A percentile compares a stretch with the other conserved stretches of the same genome.
These are phyloP conservation scores for Microbotryum scabiosae DNA, from an alignment of 1,284 basidiomycete species.

Conservation along the genomic window DNA sequence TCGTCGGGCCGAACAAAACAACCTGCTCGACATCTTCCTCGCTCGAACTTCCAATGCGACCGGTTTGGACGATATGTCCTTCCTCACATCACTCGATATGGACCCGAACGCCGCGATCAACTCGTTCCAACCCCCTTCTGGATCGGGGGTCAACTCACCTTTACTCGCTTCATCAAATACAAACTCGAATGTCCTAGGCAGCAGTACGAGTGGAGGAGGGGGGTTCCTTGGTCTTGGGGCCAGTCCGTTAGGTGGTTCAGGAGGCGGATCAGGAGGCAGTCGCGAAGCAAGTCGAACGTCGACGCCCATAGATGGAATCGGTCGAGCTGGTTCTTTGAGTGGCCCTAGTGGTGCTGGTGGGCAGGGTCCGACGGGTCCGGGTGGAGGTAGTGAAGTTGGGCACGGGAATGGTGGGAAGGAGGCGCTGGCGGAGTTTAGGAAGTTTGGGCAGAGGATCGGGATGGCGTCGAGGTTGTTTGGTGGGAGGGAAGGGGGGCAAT, in stretches of 20 bases:
- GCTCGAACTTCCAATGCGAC: slow-evolving; percentile 79
- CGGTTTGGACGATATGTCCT: slow-evolving; percentile 76
- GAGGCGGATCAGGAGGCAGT: no score
- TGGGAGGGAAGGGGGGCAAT: not conserved
- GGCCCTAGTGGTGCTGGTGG: not conserved
- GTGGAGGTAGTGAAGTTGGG: not conserved
- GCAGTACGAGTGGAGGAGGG: slow-evolving; percentile 3
- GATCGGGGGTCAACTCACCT: slow-evolving; percentile 24
- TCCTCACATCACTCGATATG: slow-evolving; percentile 89
- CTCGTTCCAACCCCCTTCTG: slow-evolving; percentile 25
- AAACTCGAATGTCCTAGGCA: not conserved
- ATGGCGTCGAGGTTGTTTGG: slow-evolving; percentile 30
- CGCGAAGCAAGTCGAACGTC: not conserved
- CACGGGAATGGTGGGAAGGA: slow-evolving; percentile 23
- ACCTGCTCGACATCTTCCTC: slow-evolving; percentile 80
- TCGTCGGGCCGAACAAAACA: slow-evolving; percentile 73
- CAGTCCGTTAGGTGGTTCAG: not conserved
- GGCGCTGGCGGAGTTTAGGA: slow-evolving; percentile 28
- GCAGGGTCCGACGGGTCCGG: slow-evolving; percentile 12
- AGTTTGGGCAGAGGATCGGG: slow-evolving; percentile 31
- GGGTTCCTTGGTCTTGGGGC: slow-evolving; percentile 4
- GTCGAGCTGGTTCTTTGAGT: slow-evolving; percentile 18
- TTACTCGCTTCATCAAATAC: slow-evolving; percentile 1
- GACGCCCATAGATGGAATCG: slow-evolving; percentile 10
- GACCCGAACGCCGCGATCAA: slow-evolving; percentile 49